These are phyloP conservation scores for Suillus variegatus DNA, from an alignment of 768 basidiomycete species.

Conservation along the genomic window DNA sequence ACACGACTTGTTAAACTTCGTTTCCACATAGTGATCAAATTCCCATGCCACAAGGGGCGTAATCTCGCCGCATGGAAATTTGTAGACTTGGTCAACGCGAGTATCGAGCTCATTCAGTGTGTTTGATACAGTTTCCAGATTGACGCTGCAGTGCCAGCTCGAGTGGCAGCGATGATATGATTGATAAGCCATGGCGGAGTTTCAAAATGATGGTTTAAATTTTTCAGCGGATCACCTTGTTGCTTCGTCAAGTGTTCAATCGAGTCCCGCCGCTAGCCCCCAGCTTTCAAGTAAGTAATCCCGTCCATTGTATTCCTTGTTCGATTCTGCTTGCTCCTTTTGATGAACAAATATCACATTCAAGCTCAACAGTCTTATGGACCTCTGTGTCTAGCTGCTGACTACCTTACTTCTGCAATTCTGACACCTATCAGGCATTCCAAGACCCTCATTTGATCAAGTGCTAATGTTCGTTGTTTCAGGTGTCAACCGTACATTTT, in stretches of 20 bases:
- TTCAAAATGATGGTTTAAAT: neutral
- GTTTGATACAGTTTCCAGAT: too few species aligned
- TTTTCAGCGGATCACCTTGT: neutral
- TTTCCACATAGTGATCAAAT: neutral
- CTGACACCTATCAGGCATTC: conserved; percentile 29
- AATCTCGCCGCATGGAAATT: neutral
- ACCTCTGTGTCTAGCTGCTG: conserved; percentile 40
- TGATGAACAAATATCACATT: conserved; percentile 46
- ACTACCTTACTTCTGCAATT: conserved; percentile 44
- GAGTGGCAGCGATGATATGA: too few species aligned
- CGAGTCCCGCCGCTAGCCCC: too few species aligned
- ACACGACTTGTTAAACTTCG: too few species aligned
- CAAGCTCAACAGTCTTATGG: conserved; percentile 54
- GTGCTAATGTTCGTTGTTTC: neutral
- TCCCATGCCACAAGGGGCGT: neutral
- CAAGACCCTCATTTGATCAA: neutral
- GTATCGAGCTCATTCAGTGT: neutral
- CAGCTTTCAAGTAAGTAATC: neutral
- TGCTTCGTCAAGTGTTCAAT: neutral
- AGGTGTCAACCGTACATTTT: neutral
- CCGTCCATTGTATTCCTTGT: neutral
- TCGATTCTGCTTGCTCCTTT: conserved; percentile 2
- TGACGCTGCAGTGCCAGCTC: too few species aligned
- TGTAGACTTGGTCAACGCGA: neutral
- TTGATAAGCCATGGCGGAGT: neutral